Conservation (phyloP, 2,329 filamentous ascomycete species). For the Ophiocordyceps camponoti-leonardi region DNA sequence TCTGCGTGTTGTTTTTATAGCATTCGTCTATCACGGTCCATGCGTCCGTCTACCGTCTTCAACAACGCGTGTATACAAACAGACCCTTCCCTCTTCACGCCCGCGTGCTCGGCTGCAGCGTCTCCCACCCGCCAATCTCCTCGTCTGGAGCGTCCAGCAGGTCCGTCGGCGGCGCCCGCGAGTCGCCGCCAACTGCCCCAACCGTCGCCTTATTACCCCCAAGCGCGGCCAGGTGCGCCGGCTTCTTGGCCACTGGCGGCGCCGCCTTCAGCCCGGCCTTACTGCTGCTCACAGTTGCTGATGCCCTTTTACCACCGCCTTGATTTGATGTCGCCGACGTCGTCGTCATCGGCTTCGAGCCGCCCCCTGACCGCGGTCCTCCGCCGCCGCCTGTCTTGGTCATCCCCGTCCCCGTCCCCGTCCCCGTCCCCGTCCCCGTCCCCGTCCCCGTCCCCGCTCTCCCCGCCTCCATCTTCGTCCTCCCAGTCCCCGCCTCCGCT, state of each 20-base stretch:
- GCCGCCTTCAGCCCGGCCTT: conserved; percentile 6
- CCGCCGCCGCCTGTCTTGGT: conserved; percentile 1
- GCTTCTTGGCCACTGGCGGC: conserved; percentile 47
- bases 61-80: neutral
- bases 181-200: conserved; percentile 1
- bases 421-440: no score
- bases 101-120: conserved; percentile 27
- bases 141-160: conserved; percentile 28
- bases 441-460: conserved; percentile 5
- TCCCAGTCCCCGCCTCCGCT: conserved; percentile 4
- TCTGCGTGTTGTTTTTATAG: no score
- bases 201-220: conserved; percentile 2
- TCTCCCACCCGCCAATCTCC: conserved; percentile 36
- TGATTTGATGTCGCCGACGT: neutral
- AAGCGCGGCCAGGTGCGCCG: conserved; percentile 27
- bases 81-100: neutral
- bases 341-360: neutral
- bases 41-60: no score
- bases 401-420: no score
- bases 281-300: neutral
- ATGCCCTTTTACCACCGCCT: no score
- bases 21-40: neutral
- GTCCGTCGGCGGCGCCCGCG: conserved; percentile 13
- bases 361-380: neutral
- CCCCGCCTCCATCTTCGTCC: conserved; percentile 1